A percentile compares a stretch with the other conserved stretches of the same genome.
Conservation (phyloP, 2,329 filamentous ascomycete genomes). For the Trichoderma sp. region DNA sequence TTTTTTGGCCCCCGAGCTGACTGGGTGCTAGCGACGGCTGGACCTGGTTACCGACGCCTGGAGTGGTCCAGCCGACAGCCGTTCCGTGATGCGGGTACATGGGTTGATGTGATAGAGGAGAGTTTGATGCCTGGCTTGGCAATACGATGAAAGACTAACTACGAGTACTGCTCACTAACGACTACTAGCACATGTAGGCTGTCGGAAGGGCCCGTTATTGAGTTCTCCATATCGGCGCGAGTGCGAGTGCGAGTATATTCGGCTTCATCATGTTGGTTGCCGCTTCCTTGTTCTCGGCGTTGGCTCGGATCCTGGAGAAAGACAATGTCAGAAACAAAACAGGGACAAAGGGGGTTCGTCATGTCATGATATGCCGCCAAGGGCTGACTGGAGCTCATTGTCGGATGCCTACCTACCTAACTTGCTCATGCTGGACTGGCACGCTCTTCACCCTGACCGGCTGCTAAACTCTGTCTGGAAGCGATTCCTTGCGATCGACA, state of each 20-base stretch:
- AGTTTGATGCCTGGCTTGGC: background rate
- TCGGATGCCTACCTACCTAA: background rate
- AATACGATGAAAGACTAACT: background rate
- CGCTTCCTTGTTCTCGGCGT: background rate
- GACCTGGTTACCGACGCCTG: slow-evolving; percentile 3
- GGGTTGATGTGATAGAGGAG: background rate
- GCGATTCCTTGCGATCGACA: slow-evolving; percentile 1
- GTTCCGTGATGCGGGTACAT: background rate
- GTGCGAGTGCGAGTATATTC: background rate
- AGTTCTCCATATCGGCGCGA: background rate
- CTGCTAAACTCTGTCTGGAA: background rate
- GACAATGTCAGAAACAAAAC: background rate
- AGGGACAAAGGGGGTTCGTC: background rate
- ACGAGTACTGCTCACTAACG: background rate
- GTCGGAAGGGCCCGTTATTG: background rate
- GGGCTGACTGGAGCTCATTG: background rate
- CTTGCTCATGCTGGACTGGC: background rate
- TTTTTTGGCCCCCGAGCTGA: slow-evolving; percentile 17
- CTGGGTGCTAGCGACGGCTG: background rate
- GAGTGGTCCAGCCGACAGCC: slow-evolving; percentile 9
- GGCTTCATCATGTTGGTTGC: background rate
- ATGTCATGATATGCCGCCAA: background rate
- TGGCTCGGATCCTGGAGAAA: background rate
- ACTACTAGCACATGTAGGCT: background rate
- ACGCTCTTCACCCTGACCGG: background rate